Percentiles rank a stretch among this genome's conserved stretches.
phyloP scores from a whole-genome alignment of 2,329 filamentous ascomycete genomes.

The Uncinocarpus reesii region DNA sequence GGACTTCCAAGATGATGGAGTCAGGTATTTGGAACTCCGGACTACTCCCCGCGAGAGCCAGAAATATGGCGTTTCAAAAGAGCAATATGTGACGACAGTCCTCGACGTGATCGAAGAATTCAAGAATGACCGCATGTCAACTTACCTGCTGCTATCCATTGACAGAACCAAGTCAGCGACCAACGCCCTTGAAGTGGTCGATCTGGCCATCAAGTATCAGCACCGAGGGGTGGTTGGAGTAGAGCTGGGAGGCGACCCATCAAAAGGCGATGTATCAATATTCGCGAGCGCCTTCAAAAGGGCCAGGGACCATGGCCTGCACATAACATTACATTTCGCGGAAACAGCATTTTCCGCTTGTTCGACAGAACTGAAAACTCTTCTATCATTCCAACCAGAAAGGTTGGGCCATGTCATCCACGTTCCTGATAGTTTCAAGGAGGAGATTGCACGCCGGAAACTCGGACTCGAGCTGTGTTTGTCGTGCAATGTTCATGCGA shows the following conservation, averaged over 20 bases:
- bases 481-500: conserved; percentile 69
- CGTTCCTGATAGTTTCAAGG: conserved; percentile 51
- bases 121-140: conserved; percentile 44
- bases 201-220: conserved; percentile 50
- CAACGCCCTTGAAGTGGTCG: conserved; percentile 54
- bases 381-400: conserved; percentile 57
- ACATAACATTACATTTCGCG: conserved; percentile 67
- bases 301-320: conserved; percentile 48
- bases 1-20: conserved; percentile 59
- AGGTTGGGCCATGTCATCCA: conserved; percentile 72
- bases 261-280: conserved; percentile 48
- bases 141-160: conserved; percentile 61
- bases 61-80: conserved; percentile 45
- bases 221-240: conserved; percentile 55
- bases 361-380: conserved; percentile 49
- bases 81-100: conserved; percentile 56
- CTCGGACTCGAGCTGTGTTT: conserved; percentile 67
- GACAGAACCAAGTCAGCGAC: conserved; percentile 53
- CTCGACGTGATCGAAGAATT: conserved; percentile 52
- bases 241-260: conserved; percentile 70
- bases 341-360: conserved; percentile 52
- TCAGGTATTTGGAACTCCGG: conserved; percentile 67
- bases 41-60: conserved; percentile 63
- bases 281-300: conserved; percentile 51
- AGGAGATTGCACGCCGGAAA: conserved; percentile 43